These are phyloP conservation scores for Trypanosoma mega DNA, from an alignment of 208 protist genomes.

Conservation along the genomic window DNA sequence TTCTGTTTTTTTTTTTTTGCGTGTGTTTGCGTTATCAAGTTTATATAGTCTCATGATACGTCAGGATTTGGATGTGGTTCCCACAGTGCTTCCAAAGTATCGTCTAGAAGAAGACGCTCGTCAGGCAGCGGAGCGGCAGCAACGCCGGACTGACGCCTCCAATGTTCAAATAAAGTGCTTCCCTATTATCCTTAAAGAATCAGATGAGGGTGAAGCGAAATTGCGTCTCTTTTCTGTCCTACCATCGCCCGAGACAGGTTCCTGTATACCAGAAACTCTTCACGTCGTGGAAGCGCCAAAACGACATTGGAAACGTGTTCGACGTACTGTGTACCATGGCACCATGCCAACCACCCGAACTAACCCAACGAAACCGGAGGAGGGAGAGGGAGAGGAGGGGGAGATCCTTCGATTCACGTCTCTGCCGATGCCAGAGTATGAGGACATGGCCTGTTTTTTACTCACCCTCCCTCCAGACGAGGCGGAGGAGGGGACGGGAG, in stretches of 20 bases:
- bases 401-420: constrained; percentile 25
- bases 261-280: constrained; percentile 3
- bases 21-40: not conserved
- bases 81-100: constrained; percentile 22
- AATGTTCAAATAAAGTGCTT: constrained; percentile 1
- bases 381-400: constrained; percentile 4
- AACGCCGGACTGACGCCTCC: not conserved
- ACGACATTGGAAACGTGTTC: constrained; percentile 19
- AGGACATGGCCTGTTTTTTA: constrained; percentile 36
- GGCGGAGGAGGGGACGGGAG: not conserved
- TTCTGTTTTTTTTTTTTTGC: constrained; percentile 1
- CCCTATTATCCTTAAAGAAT: not conserved
- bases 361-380: too few species aligned
- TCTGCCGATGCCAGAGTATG: constrained; percentile 31
- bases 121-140: constrained; percentile 14
- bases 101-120: constrained; percentile 27
- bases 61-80: constrained; percentile 22
- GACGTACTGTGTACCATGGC: constrained; percentile 14
- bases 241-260: constrained; percentile 10
- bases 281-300: constrained; percentile 23
- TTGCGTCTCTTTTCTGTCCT: constrained; percentile 20
- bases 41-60: constrained; percentile 21
- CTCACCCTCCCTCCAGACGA: constrained; percentile 17
- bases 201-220: not conserved
- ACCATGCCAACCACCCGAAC: not conserved